Evolutionary conservation across 106 monocot species (phyloP).

Genomic region (Gastrodia elata): DNA sequence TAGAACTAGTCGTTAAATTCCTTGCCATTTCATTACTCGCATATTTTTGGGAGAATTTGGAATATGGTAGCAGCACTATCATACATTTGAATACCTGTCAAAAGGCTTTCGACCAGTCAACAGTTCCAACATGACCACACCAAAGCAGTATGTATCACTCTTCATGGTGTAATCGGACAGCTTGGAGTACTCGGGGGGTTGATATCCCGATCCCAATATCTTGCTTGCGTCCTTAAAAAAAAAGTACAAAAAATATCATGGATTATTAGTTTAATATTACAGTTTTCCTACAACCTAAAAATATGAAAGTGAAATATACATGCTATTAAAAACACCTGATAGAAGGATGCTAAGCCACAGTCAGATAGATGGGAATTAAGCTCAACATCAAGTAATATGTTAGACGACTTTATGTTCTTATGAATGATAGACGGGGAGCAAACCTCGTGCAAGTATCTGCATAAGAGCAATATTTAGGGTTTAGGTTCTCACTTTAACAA

Average conservation of each 20-base stretch:
- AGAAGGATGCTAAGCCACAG: constrained; percentile 43
- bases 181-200: constrained; percentile 1
- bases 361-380: constrained; percentile 56
- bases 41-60: too few relatives aligned
- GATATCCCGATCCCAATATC: constrained; percentile 3
- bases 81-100: background rate
- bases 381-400: constrained; percentile 57
- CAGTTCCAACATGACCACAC: constrained; percentile 12
- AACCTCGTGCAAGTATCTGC: constrained; percentile 45
- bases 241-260: background rate
- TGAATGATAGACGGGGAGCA: constrained; percentile 43
- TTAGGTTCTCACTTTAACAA: too few relatives aligned
- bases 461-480: background rate
- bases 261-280: background rate
- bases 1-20: too few relatives aligned
- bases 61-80: too few relatives aligned
- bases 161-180: constrained; percentile 2
- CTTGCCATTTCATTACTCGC: too few relatives aligned
- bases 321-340: constrained; percentile 22
- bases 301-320: background rate
- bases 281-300: background rate
- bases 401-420: constrained; percentile 67
- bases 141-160: constrained; percentile 11
- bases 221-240: constrained; percentile 1
- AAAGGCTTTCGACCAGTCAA: constrained; percentile 10